Evolutionary conservation across 805 yeast genomes (phyloP), one percentile per base, ranked within the genome.

Genomic region (Candida michaelii): DNA sequence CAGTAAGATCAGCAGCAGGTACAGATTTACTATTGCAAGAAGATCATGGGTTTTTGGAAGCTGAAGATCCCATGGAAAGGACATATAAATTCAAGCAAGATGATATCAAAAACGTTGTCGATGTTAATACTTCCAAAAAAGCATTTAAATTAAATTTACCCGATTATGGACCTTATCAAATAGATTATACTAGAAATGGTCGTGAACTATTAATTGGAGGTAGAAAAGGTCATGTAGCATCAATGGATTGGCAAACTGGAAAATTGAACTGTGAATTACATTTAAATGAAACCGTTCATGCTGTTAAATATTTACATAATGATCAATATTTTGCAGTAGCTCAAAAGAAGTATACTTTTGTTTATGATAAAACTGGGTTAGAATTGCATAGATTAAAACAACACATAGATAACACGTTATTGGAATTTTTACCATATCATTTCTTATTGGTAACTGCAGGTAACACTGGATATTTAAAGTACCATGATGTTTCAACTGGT

Each of bases 311-410:
- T 65, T 71, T 93, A 48, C 97, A 91, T 56, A 89, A 85, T 58
- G 95, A 90, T 58, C 97, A 89, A 63, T 89, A 73, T 63, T 89
- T 88, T 68, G 99, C 99, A 0, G 96, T 83, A 13, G 98, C 99
- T 1, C 99, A 93, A 66, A 90, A 89, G 66, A 90, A 89, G 62
- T 88, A 91, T 63, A 86, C 93, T 0, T 93, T 84, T 60, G 86
- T 93, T 27, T 93, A 93, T 62, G 97, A 93, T 63, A 83, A 83
- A 51, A 80, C 83, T 48, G 99, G 99, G 21, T 75, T 84, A 41
- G 99, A 93, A 72, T 67, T 93, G 46, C 99, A 93, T 65, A 79
- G 95, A 56, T 73, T 93, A 64, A 86, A 85, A 55, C 93, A 87
- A 58, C 99, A 93, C 61, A 73, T 89, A 21, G 98, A 90, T 53